phyloP scores from a whole-genome alignment of 2,329 filamentous ascomycete species.

The Penicillium italicum region DNA sequence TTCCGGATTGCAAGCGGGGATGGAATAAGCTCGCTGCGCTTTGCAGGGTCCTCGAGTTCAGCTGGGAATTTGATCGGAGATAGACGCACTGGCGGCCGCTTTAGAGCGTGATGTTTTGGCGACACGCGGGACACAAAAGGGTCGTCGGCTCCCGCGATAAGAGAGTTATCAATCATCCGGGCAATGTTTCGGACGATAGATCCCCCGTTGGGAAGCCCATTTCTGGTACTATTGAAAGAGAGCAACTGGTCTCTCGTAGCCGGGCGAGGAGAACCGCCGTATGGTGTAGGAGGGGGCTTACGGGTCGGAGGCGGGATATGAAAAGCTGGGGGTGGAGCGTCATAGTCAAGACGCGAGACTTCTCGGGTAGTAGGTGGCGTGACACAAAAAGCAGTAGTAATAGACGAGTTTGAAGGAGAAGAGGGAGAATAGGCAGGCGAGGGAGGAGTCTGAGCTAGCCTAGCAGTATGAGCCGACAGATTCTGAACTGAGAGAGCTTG shows the following conservation, averaged over 20 bases:
- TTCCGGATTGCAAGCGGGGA: slow-evolving; percentile 29
- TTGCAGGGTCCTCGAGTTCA: background rate
- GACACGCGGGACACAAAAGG: slow-evolving; percentile 22
- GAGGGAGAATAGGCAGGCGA: background rate
- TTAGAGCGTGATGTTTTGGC: background rate
- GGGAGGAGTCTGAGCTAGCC: background rate
- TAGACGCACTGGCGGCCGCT: background rate
- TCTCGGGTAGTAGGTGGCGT: background rate
- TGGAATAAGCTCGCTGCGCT: slow-evolving; percentile 20
- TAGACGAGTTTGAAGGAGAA: background rate
- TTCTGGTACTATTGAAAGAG: slow-evolving; percentile 9
- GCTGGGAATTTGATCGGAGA: slow-evolving; percentile 3
- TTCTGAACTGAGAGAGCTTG: background rate
- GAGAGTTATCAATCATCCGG: slow-evolving; percentile 28
- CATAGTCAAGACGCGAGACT: background rate
- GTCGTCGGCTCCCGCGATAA: slow-evolving; percentile 20
- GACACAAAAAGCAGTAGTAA: slow-evolving; percentile 1
- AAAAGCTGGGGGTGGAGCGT: background rate
- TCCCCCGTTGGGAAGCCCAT: slow-evolving; percentile 10
- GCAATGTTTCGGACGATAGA: slow-evolving; percentile 25
- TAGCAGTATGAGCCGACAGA: background rate
- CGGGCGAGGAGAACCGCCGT: background rate
- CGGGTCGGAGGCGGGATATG: background rate
- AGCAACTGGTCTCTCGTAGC: background rate
- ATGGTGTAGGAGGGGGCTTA: background rate